A percentile compares a stretch with the other conserved stretches of the same genome.
Evolutionary conservation across 768 basidiomycete species (phyloP).

Genomic region (Coprinopsis sp.): DNA sequence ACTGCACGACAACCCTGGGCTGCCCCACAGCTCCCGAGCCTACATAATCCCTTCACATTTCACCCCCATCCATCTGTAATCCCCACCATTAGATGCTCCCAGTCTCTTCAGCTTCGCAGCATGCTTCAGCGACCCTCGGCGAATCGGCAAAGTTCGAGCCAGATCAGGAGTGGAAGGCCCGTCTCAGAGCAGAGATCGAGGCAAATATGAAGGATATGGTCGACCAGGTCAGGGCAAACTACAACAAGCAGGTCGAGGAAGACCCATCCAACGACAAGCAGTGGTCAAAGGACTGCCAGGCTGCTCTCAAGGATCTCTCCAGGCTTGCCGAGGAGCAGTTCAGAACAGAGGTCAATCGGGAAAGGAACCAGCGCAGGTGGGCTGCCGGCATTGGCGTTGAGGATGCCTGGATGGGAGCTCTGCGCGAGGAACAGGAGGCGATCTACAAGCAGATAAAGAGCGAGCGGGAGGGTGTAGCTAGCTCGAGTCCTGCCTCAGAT

Average conservation of each 20-base stretch:
- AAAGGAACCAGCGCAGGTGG: conserved; percentile 49
- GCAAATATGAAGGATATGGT: conserved; percentile 38
- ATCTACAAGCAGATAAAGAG: conserved; percentile 47
- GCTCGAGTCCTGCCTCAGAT: too few relatives aligned
- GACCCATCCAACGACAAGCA: conserved; percentile 25
- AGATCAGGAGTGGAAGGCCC: conserved; percentile 50
- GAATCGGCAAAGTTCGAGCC: conserved; percentile 42
- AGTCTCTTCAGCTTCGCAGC: conserved; percentile 8
- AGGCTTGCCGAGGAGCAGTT: conserved; percentile 44
- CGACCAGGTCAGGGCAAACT: conserved; percentile 59
- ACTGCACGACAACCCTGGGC: too few relatives aligned
- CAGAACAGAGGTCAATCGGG: conserved; percentile 37
- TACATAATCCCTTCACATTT: conserved; percentile 1
- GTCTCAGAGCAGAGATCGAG: conserved; percentile 46
- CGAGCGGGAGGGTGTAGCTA: conserved; percentile 20
- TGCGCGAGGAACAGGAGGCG: conserved; percentile 34
- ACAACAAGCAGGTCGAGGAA: conserved; percentile 47
- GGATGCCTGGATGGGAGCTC: conserved; percentile 24
- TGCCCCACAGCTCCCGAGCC: too few relatives aligned
- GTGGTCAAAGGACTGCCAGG: conserved; percentile 33
- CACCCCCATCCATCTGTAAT: background rate
- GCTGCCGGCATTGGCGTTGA: conserved; percentile 31
- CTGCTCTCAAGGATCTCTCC: conserved; percentile 40
- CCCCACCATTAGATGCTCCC: conserved; percentile 1
- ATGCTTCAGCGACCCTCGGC: conserved; percentile 20